Evolutionary conservation across 306 rosid species (phyloP), one percentile per base, ranked within the genome.

Genomic region (Casuarina glauca): DNA sequence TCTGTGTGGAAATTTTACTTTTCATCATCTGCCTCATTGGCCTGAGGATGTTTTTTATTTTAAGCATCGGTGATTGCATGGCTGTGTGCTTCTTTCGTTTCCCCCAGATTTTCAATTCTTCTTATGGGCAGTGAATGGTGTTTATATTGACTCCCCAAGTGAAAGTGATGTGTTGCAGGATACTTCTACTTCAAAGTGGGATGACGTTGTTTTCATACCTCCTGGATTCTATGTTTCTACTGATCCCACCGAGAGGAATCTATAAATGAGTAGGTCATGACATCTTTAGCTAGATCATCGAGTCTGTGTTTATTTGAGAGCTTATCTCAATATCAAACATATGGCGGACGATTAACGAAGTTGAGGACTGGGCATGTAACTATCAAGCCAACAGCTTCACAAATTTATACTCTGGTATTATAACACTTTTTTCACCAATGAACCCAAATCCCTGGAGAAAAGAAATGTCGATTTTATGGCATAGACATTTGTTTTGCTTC

Each of bases 151-250:
- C 2, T 48, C 48, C 48, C 32, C 32, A 26, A 50, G 60, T 46
- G 7, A 78, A 66, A 58, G 53, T 83, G 53, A 82, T 53, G 38
- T 63, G 71, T 86, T 86, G 86, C 97, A 94, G 98, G 97, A 87
- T 46, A 86, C 78, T 78, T 88, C 93, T 81, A 54, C 86, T 51
- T 71, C 90, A 3, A 76, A 50, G 5, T 94, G 95, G 96, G 88
- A 90, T 71, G 93, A 94, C 50, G 82, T 90, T 72, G 88, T 94
- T 78, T 94, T 94, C 75, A 89, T 94, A 71, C 98, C 98, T 80
- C 97, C 98, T 26, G 97, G 97, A 48, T 92, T 90, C 68, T 92
- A 94, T 80, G 86, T 94, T 78, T 76, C 93, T 32, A 82, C 94
- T 52, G 89, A 88, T 70, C 83, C 96, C 69, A 82, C 79, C 78